These are phyloP conservation scores for Syzygium jambos DNA, from an alignment of 345 rosid genomes.

Conservation along the genomic window DNA sequence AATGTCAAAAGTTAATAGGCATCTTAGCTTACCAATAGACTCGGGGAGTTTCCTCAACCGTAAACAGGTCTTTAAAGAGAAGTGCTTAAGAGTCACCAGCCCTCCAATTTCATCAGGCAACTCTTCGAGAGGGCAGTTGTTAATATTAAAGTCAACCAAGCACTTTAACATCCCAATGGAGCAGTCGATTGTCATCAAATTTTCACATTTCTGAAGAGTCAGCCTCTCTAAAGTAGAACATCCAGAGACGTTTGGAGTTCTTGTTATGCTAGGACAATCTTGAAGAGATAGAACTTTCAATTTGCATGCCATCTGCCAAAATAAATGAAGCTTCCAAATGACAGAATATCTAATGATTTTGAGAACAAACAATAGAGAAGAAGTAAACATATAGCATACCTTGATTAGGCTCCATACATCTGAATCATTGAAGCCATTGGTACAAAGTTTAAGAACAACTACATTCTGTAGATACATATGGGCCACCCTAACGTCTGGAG, in stretches of 20 bases:
- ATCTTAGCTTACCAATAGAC: background rate
- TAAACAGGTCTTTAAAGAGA: background rate
- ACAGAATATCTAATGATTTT: background rate
- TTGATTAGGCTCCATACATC: background rate
- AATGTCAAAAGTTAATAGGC: background rate
- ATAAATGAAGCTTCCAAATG: background rate
- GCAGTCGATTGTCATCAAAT: background rate
- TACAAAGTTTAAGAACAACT: background rate
- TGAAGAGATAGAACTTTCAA: slow-evolving; percentile 1
- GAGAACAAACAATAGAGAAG: background rate
- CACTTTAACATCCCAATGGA: background rate
- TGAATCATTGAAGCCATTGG: background rate
- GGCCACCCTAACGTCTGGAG: background rate
- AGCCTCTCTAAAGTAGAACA: background rate
- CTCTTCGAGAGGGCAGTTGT: background rate
- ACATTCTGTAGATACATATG: background rate
- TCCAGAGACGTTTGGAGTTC: background rate
- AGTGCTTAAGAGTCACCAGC: background rate
- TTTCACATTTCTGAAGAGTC: background rate
- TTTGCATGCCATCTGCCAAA: background rate
- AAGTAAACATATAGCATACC: background rate
- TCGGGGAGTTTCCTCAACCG: background rate
- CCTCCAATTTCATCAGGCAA: background rate
- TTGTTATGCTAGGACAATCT: background rate
- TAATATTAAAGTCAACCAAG: background rate